Base-by-base conservation (phyloP, 73 alveolate species). In the Urostyla sp. region DNA sequence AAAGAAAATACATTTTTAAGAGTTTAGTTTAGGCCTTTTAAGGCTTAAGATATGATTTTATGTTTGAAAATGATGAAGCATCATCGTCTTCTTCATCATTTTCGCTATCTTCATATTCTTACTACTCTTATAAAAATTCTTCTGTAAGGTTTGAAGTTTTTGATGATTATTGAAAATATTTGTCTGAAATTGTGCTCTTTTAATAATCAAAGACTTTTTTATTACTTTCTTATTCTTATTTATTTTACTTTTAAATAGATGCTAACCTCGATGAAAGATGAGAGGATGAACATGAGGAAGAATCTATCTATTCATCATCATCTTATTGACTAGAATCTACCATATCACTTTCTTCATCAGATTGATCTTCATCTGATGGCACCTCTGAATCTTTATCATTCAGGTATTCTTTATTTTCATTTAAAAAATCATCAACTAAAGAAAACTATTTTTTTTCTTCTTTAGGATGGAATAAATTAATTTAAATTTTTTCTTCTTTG, bases 361-460 rank as follows among this genome's bases (percentile, higher is more conserved):
- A 50, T 20, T 10, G 11, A 2, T 69, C 83, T 37, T 69, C 83
- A 16, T 69, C 83, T 2, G 48, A 15, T 5, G 83, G 83, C 32
- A 69, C 6, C 31, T 69, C 83, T 27, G 83, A 69, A 45, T 69
- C 83, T 3, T 69, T 69, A 36, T 69, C 30, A 63, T 63, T 5
- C 30, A 27, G n/a, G 67, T 7, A 4, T 49, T 46, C 60, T 24
- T 50, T 46, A 40, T 69, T 69, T 48, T 69, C 83, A 20, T 49
- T 37, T 8, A 69, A 30, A 54, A 69, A 69, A 52, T 69, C 72
- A 69, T 69, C 83, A 3, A 69, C 83, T 26, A 63, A 13, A 27
- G 32, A 7, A 2, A 10, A 3, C 3, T 38, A 28, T 11, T 69
- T 45, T 8, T 55, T 28, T 21, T 69, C 27, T 21, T 48, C 67